These are phyloP conservation scores for Diaporthe velutina DNA, from an alignment of 2,329 filamentous ascomycete genomes.

Conservation along the genomic window DNA sequence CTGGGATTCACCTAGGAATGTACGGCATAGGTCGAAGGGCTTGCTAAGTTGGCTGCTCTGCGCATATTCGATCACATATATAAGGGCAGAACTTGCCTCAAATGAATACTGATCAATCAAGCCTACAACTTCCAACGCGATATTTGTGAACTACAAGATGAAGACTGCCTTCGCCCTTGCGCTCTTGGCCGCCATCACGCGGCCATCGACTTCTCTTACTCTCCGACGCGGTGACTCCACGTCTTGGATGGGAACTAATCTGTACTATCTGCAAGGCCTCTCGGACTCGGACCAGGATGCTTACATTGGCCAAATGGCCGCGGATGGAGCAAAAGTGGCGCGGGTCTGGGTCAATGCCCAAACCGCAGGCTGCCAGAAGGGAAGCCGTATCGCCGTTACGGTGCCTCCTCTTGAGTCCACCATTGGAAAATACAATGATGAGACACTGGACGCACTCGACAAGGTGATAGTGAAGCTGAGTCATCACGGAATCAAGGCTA, in stretches of 20 bases:
- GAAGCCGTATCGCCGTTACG: background rate
- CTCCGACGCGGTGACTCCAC: background rate
- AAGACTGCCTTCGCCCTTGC: background rate
- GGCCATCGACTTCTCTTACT: background rate
- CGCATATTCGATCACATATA: background rate
- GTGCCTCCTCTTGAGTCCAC: background rate
- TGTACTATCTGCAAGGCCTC: background rate
- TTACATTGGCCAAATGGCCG: background rate
- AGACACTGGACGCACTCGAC: background rate
- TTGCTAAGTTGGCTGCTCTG: background rate
- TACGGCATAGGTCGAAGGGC: background rate
- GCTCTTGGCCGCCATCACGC: background rate
- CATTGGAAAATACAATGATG: background rate
- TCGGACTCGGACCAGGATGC: background rate
- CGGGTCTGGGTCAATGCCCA: background rate
- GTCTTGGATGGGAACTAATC: background rate
- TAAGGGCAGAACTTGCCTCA: background rate
- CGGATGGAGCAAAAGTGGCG: background rate
- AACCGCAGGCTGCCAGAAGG: background rate
- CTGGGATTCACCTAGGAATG: background rate
- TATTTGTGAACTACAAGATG: background rate
- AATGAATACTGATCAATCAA: background rate
- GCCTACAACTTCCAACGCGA: background rate
- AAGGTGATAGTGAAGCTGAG: background rate
- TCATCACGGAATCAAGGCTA: background rate